Base-by-base conservation (phyloP, 768 basidiomycete genomes). In the Lentinula aciculospora region DNA sequence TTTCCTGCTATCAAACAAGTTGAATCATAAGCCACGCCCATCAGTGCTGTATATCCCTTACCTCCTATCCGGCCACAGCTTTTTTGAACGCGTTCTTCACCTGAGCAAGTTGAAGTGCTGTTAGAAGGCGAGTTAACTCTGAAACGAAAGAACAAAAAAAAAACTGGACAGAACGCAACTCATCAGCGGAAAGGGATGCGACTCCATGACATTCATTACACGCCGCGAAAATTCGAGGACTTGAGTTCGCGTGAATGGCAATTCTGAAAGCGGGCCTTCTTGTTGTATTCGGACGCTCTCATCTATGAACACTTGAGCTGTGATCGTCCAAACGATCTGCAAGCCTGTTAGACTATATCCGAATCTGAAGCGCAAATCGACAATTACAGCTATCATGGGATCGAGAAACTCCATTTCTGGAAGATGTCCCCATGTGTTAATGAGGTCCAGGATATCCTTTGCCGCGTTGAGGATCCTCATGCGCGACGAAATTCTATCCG, bases 61-160 rank as follows among this genome's bases (percentile, higher is more conserved):
- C 13, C 5, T 13, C 32, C 9, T 7, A 44, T 44, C 8, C 42
- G 9, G 8, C 21, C 10, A 5, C 8, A 3, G 42, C 42, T n/a
- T 44, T 44, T 25, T 44, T 31, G 1, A 50, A 50, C n/a, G 29
- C 29, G 6, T n/a, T 19, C 29, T n/a, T 50, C 6, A 81, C 29
- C 72, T 84, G 15, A 73, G 78, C 54, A 64, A 67, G 25, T 23
- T 54, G 53, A 39, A 27, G 23, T 1, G 6, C 53, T 54, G 37
- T 3, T 21, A 21, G 9, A 15, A 28, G 6, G 29, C n/a, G n/a
- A n/a, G n/a, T n/a, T n/a, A n/a, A n/a, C n/a, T n/a, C n/a, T n/a
- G n/a, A n/a, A n/a, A n/a, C n/a, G n/a, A n/a, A 17, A 12, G 19
- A 9, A 10, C 10, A 23, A 15, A 40, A 10, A 12, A 8, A 12